Base-by-base conservation (phyloP, 2,329 filamentous ascomycete genomes). In the Xylaria arbuscula region DNA sequence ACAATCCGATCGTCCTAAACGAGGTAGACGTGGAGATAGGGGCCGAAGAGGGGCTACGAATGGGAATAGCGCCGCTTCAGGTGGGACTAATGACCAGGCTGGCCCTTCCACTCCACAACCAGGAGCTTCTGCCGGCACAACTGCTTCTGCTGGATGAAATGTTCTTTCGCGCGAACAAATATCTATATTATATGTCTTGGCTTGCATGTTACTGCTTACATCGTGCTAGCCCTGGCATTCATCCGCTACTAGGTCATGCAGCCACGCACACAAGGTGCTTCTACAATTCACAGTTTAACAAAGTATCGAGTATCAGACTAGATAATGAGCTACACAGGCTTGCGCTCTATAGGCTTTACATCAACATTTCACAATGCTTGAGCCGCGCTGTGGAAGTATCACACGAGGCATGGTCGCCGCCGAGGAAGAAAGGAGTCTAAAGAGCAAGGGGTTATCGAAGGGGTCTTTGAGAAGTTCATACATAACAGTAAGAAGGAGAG, bases 1-100 rank as follows among this genome's bases (percentile, higher is more conserved):
- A 13, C 67, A 72, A 17, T 62, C 73, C 0, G 76, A 78, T 57
- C 73, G 74, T 17, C 74, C 77, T 34, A 78, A 78, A 66, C 71
- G 77, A 47, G 76, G 77, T 19, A 73, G 76, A 5, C 74, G 77
- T 28, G 76, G 28, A 28, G 28, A 76, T 11, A 73, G 77, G 60
- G 77, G 77, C 17, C 73, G 77, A 57, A 74, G 73, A 62, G 76
- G 76, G 19, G 72, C 60, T 7, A 74, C 67, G 11, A 75, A 73
- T 58, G 42, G 65, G 11, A 75, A 73, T 58, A 38, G 65, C 15
- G 60, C 55, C 7, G 61, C 55, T 40, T 47, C 68, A 5, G 56
- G 19, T 59, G 67, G 62, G 34, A 42, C 56, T 15, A 19, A 47
- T 13, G 72, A 72, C 28, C 62, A 62, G 32, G 42, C 62, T 9